These are phyloP conservation scores for Orbilia javanica DNA, from an alignment of 2,329 filamentous ascomycete species.

Conservation along the genomic window DNA sequence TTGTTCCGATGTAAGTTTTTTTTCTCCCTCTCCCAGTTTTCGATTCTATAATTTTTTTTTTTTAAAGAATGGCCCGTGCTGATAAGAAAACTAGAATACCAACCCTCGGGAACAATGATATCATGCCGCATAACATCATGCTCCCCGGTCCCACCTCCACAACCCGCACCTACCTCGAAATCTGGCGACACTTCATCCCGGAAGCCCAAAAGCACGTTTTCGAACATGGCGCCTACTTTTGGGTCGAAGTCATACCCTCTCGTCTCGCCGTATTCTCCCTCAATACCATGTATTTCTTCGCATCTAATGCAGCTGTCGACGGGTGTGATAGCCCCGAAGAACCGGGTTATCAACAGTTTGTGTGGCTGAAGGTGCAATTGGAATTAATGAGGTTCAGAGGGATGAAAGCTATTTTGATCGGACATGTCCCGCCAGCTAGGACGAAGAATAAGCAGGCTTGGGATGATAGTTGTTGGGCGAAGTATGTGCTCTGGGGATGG, in stretches of 20 bases:
- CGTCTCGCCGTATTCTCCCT: slow-evolving; percentile 88
- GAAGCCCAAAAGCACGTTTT: slow-evolving; percentile 93
- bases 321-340: slow-evolving; percentile 83
- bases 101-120: slow-evolving; percentile 96
- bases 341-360: slow-evolving; percentile 93
- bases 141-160: slow-evolving; percentile 85
- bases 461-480: slow-evolving; percentile 98
- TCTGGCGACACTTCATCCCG: slow-evolving; percentile 90
- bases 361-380: slow-evolving; percentile 93
- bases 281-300: slow-evolving; percentile 97
- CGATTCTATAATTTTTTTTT: too few relatives aligned
- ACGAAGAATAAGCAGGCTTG: slow-evolving; percentile 87
- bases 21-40: too few relatives aligned
- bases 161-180: slow-evolving; percentile 79
- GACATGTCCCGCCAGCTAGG: slow-evolving; percentile 91
- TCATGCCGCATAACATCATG: slow-evolving; percentile 96
- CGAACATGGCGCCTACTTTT: slow-evolving; percentile 93
- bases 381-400: slow-evolving; percentile 82
- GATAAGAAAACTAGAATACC: slow-evolving; percentile 74
- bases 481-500: slow-evolving; percentile 89
- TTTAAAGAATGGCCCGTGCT: background rate
- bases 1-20: slow-evolving; percentile 73
- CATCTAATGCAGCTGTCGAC: slow-evolving; percentile 91
- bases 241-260: slow-evolving; percentile 87
- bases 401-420: slow-evolving; percentile 94